A percentile compares a stretch with the other conserved stretches of the same genome.
phyloP scores from a whole-genome alignment of 164 flowering plant genomes.

The Vitis labrusca region DNA sequence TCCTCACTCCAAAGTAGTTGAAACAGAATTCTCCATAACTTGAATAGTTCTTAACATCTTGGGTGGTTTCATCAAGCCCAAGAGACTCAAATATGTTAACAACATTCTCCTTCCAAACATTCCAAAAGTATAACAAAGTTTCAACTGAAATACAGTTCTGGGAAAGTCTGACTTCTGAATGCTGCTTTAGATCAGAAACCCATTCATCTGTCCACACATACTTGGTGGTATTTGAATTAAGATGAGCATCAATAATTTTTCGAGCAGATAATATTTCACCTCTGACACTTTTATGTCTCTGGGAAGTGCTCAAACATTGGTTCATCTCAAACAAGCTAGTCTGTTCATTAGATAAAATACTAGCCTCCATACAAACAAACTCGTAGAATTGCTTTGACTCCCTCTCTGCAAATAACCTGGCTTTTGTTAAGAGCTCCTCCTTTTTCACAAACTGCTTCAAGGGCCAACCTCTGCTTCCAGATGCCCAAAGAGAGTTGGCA shows the following conservation, averaged over 20 bases:
- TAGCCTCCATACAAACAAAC: constrained; percentile 33
- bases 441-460: constrained; percentile 36
- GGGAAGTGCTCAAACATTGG: constrained; percentile 26
- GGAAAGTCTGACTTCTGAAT: constrained; percentile 19
- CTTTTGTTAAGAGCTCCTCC: constrained; percentile 40
- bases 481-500: constrained; percentile 43
- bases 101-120: constrained; percentile 35
- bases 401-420: constrained; percentile 29
- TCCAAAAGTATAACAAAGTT: constrained; percentile 49
- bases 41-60: constrained; percentile 6
- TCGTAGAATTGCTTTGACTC: constrained; percentile 24
- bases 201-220: constrained; percentile 36
- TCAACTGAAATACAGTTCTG: constrained; percentile 28
- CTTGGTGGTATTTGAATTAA: constrained; percentile 25
- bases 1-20: constrained; percentile 54
- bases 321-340: constrained; percentile 23
- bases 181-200: constrained; percentile 16
- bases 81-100: constrained; percentile 32
- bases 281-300: constrained; percentile 22
- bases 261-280: constrained; percentile 43
- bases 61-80: constrained; percentile 12
- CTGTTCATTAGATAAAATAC: constrained; percentile 30
- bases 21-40: constrained; percentile 42
- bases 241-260: constrained; percentile 48
- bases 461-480: constrained; percentile 57